phyloP scores from a whole-genome alignment of 345 rosid genomes.

The Stellera chamaejasme region DNA sequence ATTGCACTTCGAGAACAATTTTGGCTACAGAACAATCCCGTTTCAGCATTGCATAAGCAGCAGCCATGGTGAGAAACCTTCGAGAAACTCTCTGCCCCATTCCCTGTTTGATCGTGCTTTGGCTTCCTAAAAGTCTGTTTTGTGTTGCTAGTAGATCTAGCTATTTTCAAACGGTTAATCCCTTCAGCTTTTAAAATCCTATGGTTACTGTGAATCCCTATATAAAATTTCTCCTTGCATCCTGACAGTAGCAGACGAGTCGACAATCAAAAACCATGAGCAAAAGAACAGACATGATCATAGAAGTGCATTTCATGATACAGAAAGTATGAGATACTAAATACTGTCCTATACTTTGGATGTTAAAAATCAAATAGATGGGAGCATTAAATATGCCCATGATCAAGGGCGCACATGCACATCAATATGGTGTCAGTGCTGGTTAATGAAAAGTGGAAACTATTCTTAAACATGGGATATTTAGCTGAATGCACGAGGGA shows the following conservation, averaged over 20 bases:
- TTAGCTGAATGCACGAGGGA: too few relatives aligned
- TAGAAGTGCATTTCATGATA: background rate
- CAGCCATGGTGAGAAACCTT: slow-evolving; percentile 30
- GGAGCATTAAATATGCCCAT: too few relatives aligned
- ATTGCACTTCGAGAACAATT: slow-evolving; percentile 62
- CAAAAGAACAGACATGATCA: background rate
- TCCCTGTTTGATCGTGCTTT: slow-evolving; percentile 24
- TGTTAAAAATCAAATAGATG: too few relatives aligned
- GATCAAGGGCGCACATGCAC: too few relatives aligned
- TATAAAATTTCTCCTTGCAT: slow-evolving; percentile 44
- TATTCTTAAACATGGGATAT: too few relatives aligned
- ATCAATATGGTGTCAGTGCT: too few relatives aligned
- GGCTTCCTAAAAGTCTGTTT: slow-evolving; percentile 19
- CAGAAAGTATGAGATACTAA: background rate
- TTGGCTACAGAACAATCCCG: slow-evolving; percentile 30
- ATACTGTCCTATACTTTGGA: too few relatives aligned
- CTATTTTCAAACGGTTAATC: slow-evolving; percentile 28
- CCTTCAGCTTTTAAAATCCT: slow-evolving; percentile 37
- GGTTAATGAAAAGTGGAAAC: too few relatives aligned
- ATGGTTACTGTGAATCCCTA: slow-evolving; percentile 27
- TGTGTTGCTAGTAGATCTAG: slow-evolving; percentile 25
- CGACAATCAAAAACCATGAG: too few relatives aligned
- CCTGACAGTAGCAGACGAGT: slow-evolving; percentile 29
- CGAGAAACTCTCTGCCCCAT: slow-evolving; percentile 23
- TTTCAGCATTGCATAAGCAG: slow-evolving; percentile 17